phyloP scores from a whole-genome alignment of 73 alveolate species.

The Paramecium biaurelia region DNA sequence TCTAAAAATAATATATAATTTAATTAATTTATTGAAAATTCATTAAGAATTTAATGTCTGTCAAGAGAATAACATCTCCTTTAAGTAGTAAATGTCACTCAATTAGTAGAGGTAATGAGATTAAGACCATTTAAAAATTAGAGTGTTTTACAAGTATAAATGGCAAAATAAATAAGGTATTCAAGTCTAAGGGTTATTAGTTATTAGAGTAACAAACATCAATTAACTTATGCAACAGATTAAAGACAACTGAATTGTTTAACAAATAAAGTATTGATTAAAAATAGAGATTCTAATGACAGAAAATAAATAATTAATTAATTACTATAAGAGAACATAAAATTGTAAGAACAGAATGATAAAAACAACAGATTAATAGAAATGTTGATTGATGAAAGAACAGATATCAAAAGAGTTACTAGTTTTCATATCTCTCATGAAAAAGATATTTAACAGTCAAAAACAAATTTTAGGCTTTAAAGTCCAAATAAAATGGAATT shows the following conservation, averaged over 20 bases:
- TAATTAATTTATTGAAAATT: not conserved
- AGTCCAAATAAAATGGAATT: not conserved
- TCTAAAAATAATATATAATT: not conserved
- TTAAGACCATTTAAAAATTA: not conserved
- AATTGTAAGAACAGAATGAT: not conserved
- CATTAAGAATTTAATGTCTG: not conserved
- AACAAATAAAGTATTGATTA: not conserved
- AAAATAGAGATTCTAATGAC: not conserved
- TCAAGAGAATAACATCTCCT: not conserved
- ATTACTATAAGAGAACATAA: not conserved
- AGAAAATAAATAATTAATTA: not conserved
- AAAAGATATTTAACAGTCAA: not conserved
- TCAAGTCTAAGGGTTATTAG: not conserved
- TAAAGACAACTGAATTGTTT: not conserved
- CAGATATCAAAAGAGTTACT: not conserved
- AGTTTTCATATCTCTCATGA: not conserved
- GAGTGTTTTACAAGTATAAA: not conserved
- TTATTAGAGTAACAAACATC: not conserved
- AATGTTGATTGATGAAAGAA: conserved; percentile 5
- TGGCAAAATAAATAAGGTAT: not conserved
- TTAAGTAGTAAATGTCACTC: not conserved
- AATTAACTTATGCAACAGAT: not conserved
- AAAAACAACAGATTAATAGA: not conserved
- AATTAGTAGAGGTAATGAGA: not conserved
- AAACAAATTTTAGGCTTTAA: not conserved